Percentiles rank a stretch among this genome's conserved stretches.
Conservation (phyloP, 495 filamentous ascomycete genomes). For the Penicillium herquei region DNA sequence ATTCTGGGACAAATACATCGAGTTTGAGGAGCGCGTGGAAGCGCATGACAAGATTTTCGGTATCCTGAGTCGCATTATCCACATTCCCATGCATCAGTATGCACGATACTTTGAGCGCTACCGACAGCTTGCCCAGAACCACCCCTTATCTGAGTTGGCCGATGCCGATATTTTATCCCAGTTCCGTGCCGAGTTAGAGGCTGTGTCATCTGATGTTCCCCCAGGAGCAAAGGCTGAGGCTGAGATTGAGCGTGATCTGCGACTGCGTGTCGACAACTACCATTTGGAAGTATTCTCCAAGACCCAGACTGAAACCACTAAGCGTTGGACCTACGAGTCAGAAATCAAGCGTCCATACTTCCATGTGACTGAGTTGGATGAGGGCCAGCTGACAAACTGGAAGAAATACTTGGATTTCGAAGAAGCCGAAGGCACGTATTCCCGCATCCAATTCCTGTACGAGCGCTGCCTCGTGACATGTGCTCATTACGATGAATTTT, state of each 20-base stretch:
- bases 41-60: conserved; percentile 82
- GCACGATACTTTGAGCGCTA: conserved; percentile 92
- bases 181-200: conserved; percentile 69
- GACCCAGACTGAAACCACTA: conserved; percentile 85
- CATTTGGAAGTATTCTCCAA: conserved; percentile 79
- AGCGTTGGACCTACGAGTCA: conserved; percentile 92
- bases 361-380: conserved; percentile 90
- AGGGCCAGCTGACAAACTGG: conserved; percentile 88
- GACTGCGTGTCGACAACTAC: conserved; percentile 72
- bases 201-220: conserved; percentile 44
- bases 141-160: conserved; percentile 72
- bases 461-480: conserved; percentile 91
- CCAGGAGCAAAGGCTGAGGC: conserved; percentile 58
- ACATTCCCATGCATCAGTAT: conserved; percentile 97
- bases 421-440: conserved; percentile 77
- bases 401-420: conserved; percentile 96
- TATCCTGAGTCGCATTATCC: conserved; percentile 80
- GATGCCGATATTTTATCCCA: conserved; percentile 64
- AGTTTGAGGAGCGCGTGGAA: conserved; percentile 90
- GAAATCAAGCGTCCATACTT: conserved; percentile 97
- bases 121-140: conserved; percentile 69
- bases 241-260: conserved; percentile 82
- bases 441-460: conserved; percentile 78
- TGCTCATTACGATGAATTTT: conserved; percentile 96
- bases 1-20: conserved; percentile 99